Base-by-base conservation (phyloP, 1,284 basidiomycete species). In the Leucoagaricus sp. region DNA sequence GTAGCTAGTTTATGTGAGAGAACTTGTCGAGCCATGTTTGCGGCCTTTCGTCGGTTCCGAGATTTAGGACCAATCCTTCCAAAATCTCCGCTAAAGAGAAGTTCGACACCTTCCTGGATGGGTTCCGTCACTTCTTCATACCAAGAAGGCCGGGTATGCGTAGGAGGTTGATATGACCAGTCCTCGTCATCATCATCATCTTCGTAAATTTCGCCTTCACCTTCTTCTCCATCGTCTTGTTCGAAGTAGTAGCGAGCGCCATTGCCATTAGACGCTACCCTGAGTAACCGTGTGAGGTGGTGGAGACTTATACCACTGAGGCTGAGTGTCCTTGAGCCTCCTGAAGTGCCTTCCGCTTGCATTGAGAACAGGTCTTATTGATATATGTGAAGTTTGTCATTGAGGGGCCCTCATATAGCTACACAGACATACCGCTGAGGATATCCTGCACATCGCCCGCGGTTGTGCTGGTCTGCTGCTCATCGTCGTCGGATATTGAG, bases 21-120 rank as follows among this genome's bases (percentile, higher is more conserved):
- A 8, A 89, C 64, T n/a, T 71, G 62, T 57, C 72, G 77, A 12
- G 83, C 73, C 12, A 87, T 58, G 61, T 83, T 88, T 36, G 67
- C 60, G 49, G 71, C 68, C 36, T 69, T 73, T 28, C 70, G 72
- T 54, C 71, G 72, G 26, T 67, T 63, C 55, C 66, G 67, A 17
- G 78, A 65, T 65, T 85, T 85, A 42, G 76, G 74, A 19, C 75
- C 73, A 31, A 89, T 76, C 52, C 83, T 76, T 5, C 96, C 95
- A 72, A 97, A 98, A 54, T 97, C 93, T 47, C 96, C 96, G 58
- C 86, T 79, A 60, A 81, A 80, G 4, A 93, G 77, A 7, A 98
- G 77, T 47, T 85, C 79, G 7, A 87, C 68, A 0, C 96, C 96
- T 9, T 76, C 79, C 41, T 83, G 69, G 68, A 92, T 82, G 1